Percentiles rank a stretch among this genome's conserved stretches.
These are phyloP conservation scores for Rhodotorula toruloides DNA, from an alignment of 768 basidiomycete species.

Conservation along the genomic window DNA sequence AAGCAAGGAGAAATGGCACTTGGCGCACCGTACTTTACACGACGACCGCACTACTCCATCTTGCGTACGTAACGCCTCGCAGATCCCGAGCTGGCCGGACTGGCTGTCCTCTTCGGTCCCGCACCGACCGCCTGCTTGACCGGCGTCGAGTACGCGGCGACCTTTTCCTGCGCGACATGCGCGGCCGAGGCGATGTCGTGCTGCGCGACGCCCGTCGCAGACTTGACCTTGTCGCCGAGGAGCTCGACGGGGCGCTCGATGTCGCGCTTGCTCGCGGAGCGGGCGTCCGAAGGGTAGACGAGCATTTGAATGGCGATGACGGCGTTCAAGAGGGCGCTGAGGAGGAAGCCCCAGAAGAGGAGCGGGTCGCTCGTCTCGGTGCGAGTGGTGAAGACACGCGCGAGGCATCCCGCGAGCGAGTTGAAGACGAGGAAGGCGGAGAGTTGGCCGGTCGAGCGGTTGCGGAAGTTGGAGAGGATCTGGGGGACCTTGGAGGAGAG, in stretches of 20 bases:
- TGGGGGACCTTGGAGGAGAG: conserved; percentile 92
- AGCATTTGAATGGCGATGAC: conserved; percentile 52
- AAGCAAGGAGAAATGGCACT: too few relatives aligned
- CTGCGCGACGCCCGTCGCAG: neutral
- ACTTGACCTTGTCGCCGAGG: neutral
- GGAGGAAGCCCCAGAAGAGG: conserved; percentile 73
- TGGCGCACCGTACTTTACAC: too few relatives aligned
- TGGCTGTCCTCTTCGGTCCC: neutral
- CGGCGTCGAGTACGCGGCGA: neutral
- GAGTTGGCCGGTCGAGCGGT: conserved; percentile 81
- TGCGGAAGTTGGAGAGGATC: conserved; percentile 71
- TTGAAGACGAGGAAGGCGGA: conserved; percentile 86
- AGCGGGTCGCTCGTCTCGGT: conserved; percentile 80
- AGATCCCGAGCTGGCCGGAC: neutral
- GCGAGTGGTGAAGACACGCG: conserved; percentile 85
- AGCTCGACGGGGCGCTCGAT: neutral
- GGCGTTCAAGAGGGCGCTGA: conserved; percentile 74
- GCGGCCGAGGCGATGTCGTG: neutral
- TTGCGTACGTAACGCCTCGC: conserved; percentile 4
- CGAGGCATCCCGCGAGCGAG: conserved; percentile 67
- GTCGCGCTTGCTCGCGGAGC: neutral
- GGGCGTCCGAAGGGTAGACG: too few relatives aligned
- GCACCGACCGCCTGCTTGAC: neutral
- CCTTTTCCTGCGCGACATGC: neutral
- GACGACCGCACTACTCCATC: neutral